Percentiles rank a stretch among this genome's conserved stretches.
Evolutionary conservation across 2,329 filamentous ascomycete species (phyloP).

Genomic region (Xylariaceae sp.): DNA sequence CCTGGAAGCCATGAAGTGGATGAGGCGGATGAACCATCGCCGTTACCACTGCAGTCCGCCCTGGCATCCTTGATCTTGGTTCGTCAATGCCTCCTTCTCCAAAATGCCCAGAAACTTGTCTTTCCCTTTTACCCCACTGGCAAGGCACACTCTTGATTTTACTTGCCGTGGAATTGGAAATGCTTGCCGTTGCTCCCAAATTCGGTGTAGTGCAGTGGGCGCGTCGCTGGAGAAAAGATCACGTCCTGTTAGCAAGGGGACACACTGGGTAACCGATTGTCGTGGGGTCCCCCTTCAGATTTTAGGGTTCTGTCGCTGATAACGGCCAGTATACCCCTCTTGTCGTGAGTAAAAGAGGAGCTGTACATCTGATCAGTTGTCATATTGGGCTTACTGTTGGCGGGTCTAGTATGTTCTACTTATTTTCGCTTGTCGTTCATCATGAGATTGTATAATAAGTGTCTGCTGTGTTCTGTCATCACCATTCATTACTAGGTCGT

Average conservation of each 20-base stretch:
- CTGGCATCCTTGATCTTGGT: constrained; percentile 14
- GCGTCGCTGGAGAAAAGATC: constrained; percentile 4
- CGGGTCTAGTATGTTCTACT: too few relatives aligned
- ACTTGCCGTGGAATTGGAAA: constrained; percentile 13
- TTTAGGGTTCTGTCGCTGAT: too few relatives aligned
- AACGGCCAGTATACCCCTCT: too few relatives aligned
- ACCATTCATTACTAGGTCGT: neutral
- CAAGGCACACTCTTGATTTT: neutral
- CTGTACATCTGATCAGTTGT: too few relatives aligned
- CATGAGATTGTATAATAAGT: too few relatives aligned
- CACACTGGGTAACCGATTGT: too few relatives aligned
- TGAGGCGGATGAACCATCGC: constrained; percentile 10
- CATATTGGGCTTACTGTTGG: too few relatives aligned
- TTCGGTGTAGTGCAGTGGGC: constrained; percentile 3
- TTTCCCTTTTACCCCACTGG: neutral
- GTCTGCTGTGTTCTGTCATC: neutral
- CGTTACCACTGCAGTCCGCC: too few relatives aligned
- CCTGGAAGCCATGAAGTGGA: constrained; percentile 10
- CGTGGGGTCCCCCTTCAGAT: too few relatives aligned
- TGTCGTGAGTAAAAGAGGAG: too few relatives aligned
- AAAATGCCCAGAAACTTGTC: neutral
- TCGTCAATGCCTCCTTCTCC: constrained; percentile 12
- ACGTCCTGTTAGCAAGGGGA: neutral
- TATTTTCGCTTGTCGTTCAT: too few relatives aligned
- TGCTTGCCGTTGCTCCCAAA: constrained; percentile 19